These are phyloP conservation scores for Picea abies DNA, from an alignment of 83 land plant species.

Conservation along the genomic window DNA sequence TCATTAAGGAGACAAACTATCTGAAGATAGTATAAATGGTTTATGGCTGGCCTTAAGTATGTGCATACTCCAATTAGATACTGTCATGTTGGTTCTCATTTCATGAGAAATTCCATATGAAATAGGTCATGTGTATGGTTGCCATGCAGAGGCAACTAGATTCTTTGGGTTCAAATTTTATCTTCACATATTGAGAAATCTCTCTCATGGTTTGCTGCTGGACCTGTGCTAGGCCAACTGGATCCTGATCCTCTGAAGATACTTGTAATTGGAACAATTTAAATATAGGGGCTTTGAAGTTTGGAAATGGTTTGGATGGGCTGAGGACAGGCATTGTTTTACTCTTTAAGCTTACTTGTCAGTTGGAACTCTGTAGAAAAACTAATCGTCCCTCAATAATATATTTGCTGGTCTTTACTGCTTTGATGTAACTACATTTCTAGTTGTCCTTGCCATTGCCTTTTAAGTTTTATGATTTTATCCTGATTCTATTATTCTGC, in stretches of 20 bases:
- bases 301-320: too few species aligned
- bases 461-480: background rate
- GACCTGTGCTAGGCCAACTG: background rate
- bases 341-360: background rate
- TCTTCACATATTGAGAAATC: background rate
- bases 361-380: background rate
- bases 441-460: background rate
- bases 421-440: background rate
- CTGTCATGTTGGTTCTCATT: too few species aligned
- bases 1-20: too few species aligned
- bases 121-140: too few species aligned
- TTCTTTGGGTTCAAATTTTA: too few species aligned
- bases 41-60: too few species aligned
- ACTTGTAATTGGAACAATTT: background rate
- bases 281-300: background rate
- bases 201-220: background rate
- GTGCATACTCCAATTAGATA: too few species aligned
- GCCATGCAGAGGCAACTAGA: too few species aligned
- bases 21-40: too few species aligned
- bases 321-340: too few species aligned
- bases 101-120: too few species aligned
- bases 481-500: background rate
- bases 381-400: background rate
- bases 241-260: background rate
- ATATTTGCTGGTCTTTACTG: background rate